Evolutionary conservation across 31 red algal genomes (phyloP).

Genomic region (Endocladia muricata): DNA sequence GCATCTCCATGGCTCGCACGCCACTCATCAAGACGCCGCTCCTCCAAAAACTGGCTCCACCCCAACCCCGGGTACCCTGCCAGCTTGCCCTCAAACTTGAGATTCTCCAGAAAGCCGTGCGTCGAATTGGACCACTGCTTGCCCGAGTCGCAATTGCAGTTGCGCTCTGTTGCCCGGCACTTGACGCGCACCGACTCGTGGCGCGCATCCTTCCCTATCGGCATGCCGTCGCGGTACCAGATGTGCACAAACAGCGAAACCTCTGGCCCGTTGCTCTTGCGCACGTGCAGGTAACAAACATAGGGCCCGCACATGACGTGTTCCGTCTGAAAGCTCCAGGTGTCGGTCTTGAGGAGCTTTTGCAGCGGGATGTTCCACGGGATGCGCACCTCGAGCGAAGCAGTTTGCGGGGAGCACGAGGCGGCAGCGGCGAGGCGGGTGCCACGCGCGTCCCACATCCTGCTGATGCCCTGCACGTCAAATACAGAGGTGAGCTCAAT

Average conservation of each 20-base stretch:
- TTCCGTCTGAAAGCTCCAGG: conserved; percentile 67
- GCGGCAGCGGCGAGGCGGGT: conserved; percentile 49
- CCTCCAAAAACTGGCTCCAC: conserved; percentile 66
- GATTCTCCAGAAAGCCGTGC: conserved; percentile 66
- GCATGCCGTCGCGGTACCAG: conserved; percentile 52
- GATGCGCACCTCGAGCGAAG: conserved; percentile 54
- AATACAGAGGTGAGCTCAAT: conserved; percentile 36
- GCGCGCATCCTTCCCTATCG: conserved; percentile 51
- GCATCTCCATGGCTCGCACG: conserved; percentile 37
- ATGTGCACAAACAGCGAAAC: conserved; percentile 71
- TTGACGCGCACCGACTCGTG: conserved; percentile 61
- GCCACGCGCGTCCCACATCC: conserved; percentile 27
- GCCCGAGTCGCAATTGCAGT: conserved; percentile 40
- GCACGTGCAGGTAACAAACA: conserved; percentile 62
- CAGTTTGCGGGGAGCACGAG: conserved; percentile 45
- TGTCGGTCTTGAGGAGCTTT: conserved; percentile 29
- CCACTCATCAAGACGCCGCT: conserved; percentile 59
- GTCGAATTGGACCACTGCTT: conserved; percentile 56
- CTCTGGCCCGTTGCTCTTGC: conserved; percentile 50
- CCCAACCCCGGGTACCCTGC: conserved; percentile 58
- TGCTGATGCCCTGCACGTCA: conserved; percentile 18
- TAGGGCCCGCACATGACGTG: conserved; percentile 66
- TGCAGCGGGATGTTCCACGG: conserved; percentile 73
- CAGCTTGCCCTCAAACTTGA: conserved; percentile 64
- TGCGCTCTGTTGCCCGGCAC: conserved; percentile 52